Evolutionary conservation across 768 basidiomycete genomes (phyloP).

Genomic region (Phylloporus sp.): DNA sequence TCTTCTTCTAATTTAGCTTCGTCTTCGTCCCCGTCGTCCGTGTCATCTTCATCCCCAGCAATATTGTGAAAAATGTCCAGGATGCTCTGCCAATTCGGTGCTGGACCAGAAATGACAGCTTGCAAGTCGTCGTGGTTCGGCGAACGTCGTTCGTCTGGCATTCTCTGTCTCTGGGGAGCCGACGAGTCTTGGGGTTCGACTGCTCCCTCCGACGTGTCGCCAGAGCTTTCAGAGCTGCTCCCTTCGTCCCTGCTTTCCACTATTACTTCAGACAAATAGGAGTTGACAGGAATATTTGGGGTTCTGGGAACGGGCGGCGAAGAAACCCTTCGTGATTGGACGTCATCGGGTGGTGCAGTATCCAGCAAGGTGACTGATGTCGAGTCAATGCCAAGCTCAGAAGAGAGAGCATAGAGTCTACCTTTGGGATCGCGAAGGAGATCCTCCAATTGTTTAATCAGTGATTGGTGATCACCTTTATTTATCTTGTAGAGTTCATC

Average conservation of each 20-base stretch:
- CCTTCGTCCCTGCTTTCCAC: slow-evolving; percentile 36
- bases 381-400: slow-evolving; percentile 9
- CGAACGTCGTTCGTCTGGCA: not conserved
- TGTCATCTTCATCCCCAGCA: slow-evolving; percentile 27
- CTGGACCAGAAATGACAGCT: slow-evolving; percentile 40
- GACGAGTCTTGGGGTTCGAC: slow-evolving; percentile 11
- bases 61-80: slow-evolving; percentile 28
- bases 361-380: slow-evolving; percentile 1
- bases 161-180: not conserved
- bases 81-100: slow-evolving; percentile 15
- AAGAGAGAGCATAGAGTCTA: not conserved
- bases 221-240: slow-evolving; percentile 36
- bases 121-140: slow-evolving; percentile 31
- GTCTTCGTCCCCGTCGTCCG: slow-evolving; percentile 30
- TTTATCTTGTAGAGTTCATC: slow-evolving; percentile 34
- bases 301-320: not conserved
- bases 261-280: slow-evolving; percentile 33
- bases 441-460: slow-evolving; percentile 41
- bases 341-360: not conserved
- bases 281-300: slow-evolving; percentile 28
- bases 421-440: slow-evolving; percentile 29
- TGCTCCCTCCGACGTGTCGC: slow-evolving; percentile 18
- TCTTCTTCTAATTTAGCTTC: slow-evolving; percentile 42
- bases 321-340: not conserved
- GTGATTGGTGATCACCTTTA: slow-evolving; percentile 15